These are phyloP conservation scores for Chlorophyllum brunneum DNA, from an alignment of 768 basidiomycete species.

Conservation along the genomic window DNA sequence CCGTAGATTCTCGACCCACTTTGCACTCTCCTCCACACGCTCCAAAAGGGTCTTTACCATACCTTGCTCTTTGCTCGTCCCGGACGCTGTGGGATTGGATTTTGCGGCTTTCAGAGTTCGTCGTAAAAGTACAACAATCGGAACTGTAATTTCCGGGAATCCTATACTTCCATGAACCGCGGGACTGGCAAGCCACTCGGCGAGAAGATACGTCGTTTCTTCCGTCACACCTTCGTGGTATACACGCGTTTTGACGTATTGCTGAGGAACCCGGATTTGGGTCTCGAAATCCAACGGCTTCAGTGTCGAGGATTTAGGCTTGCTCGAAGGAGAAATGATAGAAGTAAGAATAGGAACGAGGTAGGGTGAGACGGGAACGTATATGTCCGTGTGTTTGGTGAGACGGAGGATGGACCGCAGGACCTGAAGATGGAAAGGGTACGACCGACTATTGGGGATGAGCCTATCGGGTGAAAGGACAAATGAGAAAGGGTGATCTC, in stretches of 20 bases:
- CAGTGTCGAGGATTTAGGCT: slow-evolving; percentile 80
- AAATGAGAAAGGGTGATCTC: slow-evolving; percentile 11
- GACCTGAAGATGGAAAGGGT: slow-evolving; percentile 93
- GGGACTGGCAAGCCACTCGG: slow-evolving; percentile 73
- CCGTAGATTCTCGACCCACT: slow-evolving; percentile 73
- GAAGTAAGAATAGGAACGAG: slow-evolving; percentile 84
- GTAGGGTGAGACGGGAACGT: slow-evolving; percentile 84
- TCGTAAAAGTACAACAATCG: slow-evolving; percentile 67
- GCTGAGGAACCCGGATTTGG: slow-evolving; percentile 80
- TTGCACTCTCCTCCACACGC: slow-evolving; percentile 78
- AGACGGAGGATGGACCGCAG: slow-evolving; percentile 85
- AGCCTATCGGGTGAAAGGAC: slow-evolving; percentile 55
- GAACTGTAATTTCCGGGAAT: slow-evolving; percentile 90
- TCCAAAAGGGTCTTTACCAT: slow-evolving; percentile 78
- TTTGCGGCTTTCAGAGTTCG: slow-evolving; percentile 67
- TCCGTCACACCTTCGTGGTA: slow-evolving; percentile 82
- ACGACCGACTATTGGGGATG: slow-evolving; percentile 85
- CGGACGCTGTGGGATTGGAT: slow-evolving; percentile 24
- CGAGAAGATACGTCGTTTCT: slow-evolving; percentile 73
- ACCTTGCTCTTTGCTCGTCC: slow-evolving; percentile 50
- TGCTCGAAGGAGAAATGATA: slow-evolving; percentile 59
- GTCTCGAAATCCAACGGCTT: slow-evolving; percentile 88
- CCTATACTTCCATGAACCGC: slow-evolving; percentile 82
- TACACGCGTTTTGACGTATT: slow-evolving; percentile 85
- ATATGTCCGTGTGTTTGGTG: slow-evolving; percentile 76